phyloP scores from a whole-genome alignment of 257 asterid species.

The Anisodus tanguticus region DNA sequence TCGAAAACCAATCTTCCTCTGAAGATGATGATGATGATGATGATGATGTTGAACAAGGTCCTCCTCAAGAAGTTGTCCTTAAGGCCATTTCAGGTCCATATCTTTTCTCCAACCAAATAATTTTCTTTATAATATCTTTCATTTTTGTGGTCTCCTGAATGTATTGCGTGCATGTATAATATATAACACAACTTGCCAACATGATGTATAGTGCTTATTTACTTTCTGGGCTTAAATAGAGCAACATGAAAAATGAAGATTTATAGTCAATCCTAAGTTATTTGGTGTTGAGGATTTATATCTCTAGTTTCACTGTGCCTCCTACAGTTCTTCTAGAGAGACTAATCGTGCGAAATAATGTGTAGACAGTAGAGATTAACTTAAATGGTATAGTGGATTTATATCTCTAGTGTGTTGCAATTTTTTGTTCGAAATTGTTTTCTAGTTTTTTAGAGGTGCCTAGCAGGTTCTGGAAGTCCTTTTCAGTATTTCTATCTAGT shows the following conservation, averaged over 20 bases:
- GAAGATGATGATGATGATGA: conserved; percentile 42
- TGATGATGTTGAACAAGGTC: conserved; percentile 68
- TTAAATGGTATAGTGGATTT: not conserved
- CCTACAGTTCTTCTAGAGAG: not conserved
- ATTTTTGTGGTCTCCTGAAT: not conserved
- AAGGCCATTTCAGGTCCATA: conserved; percentile 86
- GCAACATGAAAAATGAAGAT: not conserved
- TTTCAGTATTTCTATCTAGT: not conserved
- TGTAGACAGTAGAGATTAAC: conserved; percentile 7
- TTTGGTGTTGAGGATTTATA: no score
- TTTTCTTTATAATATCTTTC: not conserved
- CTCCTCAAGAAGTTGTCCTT: conserved; percentile 93
- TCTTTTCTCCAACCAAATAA: not conserved
- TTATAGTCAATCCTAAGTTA: not conserved
- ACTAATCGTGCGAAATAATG: not conserved
- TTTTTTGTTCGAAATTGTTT: not conserved
- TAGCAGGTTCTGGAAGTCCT: not conserved
- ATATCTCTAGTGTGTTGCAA: not conserved
- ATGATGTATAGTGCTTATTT: not conserved
- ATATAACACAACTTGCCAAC: not conserved
- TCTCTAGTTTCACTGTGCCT: not conserved
- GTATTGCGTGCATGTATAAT: not conserved
- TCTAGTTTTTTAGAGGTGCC: not conserved
- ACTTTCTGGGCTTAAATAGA: not conserved
- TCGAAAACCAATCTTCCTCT: conserved; percentile 47